Percentiles rank a stretch among this genome's conserved stretches.
Evolutionary conservation across 2,329 filamentous ascomycete species (phyloP).

Genomic region (Hypoxylon sp.): DNA sequence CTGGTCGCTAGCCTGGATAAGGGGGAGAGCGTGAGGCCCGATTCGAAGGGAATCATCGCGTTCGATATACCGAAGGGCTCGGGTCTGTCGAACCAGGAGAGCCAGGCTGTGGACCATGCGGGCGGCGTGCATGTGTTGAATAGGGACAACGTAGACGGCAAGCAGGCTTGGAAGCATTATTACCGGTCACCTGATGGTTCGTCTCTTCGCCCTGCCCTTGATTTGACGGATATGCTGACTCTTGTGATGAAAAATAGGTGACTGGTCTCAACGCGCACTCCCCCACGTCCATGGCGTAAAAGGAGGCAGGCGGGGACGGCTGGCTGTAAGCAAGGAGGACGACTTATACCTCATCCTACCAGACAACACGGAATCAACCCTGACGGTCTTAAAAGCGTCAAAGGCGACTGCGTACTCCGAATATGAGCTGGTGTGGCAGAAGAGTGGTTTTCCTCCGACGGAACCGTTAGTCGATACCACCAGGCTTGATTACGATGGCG

Average conservation of each 20-base stretch:
- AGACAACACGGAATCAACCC: conserved; percentile 38
- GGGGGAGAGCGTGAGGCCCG: conserved; percentile 52
- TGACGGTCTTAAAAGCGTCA: conserved; percentile 47
- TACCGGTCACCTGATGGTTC: conserved; percentile 47
- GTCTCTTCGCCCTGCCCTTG: conserved; percentile 8
- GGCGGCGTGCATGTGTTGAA: conserved; percentile 60
- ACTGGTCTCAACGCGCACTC: conserved; percentile 47
- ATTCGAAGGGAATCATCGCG: conserved; percentile 52
- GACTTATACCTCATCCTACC: conserved; percentile 51
- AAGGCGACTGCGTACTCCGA: conserved; percentile 41
- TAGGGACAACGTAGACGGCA: conserved; percentile 49
- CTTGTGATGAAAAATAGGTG: conserved; percentile 34
- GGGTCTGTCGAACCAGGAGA: conserved; percentile 60
- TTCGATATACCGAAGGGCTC: conserved; percentile 55
- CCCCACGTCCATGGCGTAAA: conserved; percentile 43
- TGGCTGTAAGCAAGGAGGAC: conserved; percentile 47
- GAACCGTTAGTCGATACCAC: conserved; percentile 51
- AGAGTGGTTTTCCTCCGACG: conserved; percentile 46
- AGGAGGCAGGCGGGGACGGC: conserved; percentile 48
- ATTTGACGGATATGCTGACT: neutral
- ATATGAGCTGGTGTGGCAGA: conserved; percentile 50
- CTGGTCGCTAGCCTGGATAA: conserved; percentile 47
- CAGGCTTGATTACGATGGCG: conserved; percentile 47
- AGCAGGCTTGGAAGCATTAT: conserved; percentile 51
- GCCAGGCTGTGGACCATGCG: conserved; percentile 54